phyloP scores from a whole-genome alignment of 345 rosid species.

The Carallia pectinifolia region DNA sequence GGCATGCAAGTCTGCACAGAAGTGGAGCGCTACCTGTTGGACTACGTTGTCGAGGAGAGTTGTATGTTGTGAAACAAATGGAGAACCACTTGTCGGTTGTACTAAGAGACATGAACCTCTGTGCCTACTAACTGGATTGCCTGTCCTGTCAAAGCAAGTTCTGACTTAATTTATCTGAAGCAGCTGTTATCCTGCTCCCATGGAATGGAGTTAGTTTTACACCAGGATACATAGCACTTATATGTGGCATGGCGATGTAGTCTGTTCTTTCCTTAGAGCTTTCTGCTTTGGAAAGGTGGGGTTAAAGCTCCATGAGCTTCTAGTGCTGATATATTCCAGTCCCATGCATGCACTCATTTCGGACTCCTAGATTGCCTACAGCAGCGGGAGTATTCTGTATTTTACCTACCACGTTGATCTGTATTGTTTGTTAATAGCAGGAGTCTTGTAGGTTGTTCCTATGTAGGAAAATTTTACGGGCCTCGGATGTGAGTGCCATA shows the following conservation, averaged over 20 bases:
- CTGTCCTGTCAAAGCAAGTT: not conserved
- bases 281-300: not conserved
- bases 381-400: not conserved
- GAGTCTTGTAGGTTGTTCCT: not conserved
- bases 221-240: not conserved
- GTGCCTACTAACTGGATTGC: not conserved
- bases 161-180: not conserved
- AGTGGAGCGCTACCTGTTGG: not conserved
- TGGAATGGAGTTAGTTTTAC: constrained; percentile 3
- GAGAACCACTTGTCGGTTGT: constrained; percentile 2
- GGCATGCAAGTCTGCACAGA: not conserved
- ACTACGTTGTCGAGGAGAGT: not conserved
- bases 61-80: not conserved
- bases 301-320: not conserved
- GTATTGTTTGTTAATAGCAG: not conserved
- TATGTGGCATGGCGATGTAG: not conserved
- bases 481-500: not conserved
- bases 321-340: not conserved
- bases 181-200: not conserved
- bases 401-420: not conserved
- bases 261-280: not conserved
- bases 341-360: not conserved
- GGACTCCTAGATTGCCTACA: not conserved
- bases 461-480: constrained; percentile 6
- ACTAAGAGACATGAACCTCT: not conserved